Evolutionary conservation across 208 protist species (phyloP).

Genomic region (Vickermania spadyakhi): DNA sequence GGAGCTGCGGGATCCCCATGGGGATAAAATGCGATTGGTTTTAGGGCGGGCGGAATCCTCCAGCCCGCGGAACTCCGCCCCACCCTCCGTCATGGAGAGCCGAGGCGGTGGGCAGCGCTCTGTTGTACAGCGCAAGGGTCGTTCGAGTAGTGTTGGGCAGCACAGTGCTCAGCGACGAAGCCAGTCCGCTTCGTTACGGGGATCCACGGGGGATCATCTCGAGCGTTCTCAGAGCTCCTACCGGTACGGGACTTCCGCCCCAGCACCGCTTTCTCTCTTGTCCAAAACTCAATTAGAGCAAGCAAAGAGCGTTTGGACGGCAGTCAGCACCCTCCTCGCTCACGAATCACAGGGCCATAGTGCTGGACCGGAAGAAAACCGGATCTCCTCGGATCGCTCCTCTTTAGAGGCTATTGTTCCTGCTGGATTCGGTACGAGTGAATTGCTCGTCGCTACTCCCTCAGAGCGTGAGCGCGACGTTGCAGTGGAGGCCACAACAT

Average conservation of each 20-base stretch:
- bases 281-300: constrained; percentile 11
- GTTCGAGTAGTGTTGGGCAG: not conserved
- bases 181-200: not conserved
- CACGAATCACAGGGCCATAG: no score
- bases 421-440: no score
- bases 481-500: not conserved
- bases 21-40: not conserved
- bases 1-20: not conserved
- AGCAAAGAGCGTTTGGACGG: constrained; percentile 10
- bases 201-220: not conserved
- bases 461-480: not conserved
- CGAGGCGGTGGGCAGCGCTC: not conserved
- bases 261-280: not conserved
- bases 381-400: no score
- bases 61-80: not conserved
- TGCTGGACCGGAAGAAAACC: no score
- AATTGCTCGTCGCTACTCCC: not conserved
- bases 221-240: not conserved
- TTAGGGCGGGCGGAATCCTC: not conserved
- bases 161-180: not conserved
- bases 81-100: not conserved
- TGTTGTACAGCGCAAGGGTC: not conserved
- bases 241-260: not conserved
- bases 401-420: no score
- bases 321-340: constrained; percentile 6